Percentiles rank a stretch among this genome's conserved stretches.
phyloP scores from a whole-genome alignment of 139 green algal genomes.

The Haematococcus sp. region DNA sequence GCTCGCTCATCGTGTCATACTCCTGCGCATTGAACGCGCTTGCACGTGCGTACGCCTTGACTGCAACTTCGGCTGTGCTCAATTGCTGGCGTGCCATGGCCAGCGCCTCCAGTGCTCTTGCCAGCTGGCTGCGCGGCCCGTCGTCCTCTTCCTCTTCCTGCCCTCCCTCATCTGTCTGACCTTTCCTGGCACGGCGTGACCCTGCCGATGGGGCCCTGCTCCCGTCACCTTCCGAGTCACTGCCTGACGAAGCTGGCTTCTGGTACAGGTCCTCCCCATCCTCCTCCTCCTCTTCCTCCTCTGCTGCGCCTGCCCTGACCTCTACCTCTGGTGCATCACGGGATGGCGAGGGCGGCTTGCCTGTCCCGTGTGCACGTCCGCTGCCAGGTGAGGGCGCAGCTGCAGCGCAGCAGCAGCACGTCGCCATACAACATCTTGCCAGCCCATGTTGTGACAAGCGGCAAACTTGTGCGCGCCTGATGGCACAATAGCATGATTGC shows the following conservation, averaged over 20 bases:
- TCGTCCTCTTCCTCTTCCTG: conserved; percentile 28
- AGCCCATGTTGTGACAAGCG: too few species aligned
- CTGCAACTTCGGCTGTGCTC: conserved; percentile 14
- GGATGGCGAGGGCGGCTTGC: too few species aligned
- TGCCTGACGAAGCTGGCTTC: neutral
- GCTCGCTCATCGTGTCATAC: conserved; percentile 4
- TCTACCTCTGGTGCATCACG: neutral
- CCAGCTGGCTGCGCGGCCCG: neutral
- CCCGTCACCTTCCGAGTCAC: neutral
- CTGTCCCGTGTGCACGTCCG: too few species aligned
- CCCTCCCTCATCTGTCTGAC: conserved; percentile 7
- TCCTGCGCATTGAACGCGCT: neutral
- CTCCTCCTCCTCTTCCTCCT: neutral
- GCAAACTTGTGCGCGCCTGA: too few species aligned
- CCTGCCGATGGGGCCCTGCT: neutral
- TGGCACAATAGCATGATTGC: too few species aligned
- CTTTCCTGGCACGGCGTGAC: neutral
- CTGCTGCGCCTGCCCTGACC: neutral
- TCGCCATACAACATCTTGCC: too few species aligned
- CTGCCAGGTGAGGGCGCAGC: too few species aligned
- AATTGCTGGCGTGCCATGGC: conserved; percentile 30
- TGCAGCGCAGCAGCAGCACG: too few species aligned
- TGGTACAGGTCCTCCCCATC: neutral
- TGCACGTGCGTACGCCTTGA: conserved; percentile 6
- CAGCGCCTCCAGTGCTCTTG: conserved; percentile 21